Evolutionary conservation across 139 green algal species (phyloP), one percentile per base, ranked within the genome.

Genomic region (Edaphochlamys debaryana): DNA sequence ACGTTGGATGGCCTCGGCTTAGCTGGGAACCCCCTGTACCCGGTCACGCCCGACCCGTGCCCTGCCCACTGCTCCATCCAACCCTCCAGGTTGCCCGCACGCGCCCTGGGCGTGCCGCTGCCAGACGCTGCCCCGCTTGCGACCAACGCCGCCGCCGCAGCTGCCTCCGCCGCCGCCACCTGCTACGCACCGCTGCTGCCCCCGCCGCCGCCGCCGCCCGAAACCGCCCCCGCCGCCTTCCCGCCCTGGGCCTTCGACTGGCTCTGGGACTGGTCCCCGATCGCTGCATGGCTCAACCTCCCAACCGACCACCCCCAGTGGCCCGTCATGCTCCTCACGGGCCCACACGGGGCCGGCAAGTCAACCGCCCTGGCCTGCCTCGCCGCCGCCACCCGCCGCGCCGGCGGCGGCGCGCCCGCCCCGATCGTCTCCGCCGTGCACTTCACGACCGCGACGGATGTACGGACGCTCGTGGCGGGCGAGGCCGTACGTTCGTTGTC

Each of bases 251-350:
- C 36, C 60, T 71, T 72, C 60, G 41, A 62, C 30, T 81, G 75
- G 75, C 62, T 81, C 30, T 81, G 75, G 75, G 60, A 81, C 42
- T 81, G 75, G 75, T 48, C 60, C 19, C 30, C 75, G n/a, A 8
- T 81, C 20, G 15, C 40, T 3, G 13, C 75, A 22, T 81, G 75
- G 75, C 75, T 81, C n/a, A 41, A 41, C 7, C 60, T 72, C 41
- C 75, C 75, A 19, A 41, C 75, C 19, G 29, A 32, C 36, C 30
- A 71, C 60, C 75, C 75, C 30, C 11, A 36, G 30, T 27, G 19
- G 30, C 15, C 19, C 23, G 41, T 30, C 8, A n/a, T 81, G 19
- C 60, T 81, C 37, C n/a, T 81, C 20, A 81, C 60, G 8, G 75
- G 60, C 23, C 9, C 30, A 19, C 60, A 32, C n/a, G 75, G 60